These are phyloP conservation scores for Pseudogymnoascus sp. DNA, from an alignment of 2,329 filamentous ascomycete genomes.

Conservation along the genomic window DNA sequence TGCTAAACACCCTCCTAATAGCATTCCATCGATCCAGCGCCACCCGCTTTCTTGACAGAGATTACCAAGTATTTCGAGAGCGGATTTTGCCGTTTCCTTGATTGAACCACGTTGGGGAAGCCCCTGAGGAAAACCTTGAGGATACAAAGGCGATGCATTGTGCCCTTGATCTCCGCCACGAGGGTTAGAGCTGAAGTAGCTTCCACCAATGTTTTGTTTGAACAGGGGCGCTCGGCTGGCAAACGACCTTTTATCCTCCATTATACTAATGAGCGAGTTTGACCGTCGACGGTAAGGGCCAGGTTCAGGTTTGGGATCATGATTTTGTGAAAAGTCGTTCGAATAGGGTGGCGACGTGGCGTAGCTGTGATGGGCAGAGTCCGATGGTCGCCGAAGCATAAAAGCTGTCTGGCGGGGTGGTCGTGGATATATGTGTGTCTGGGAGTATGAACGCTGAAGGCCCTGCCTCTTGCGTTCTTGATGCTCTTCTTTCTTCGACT, in stretches of 20 bases:
- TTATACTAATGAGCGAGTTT: conserved; percentile 7
- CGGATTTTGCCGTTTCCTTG: conserved; percentile 47
- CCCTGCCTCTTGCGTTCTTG: conserved; percentile 31
- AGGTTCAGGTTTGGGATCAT: background rate
- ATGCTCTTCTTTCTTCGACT: conserved; percentile 43
- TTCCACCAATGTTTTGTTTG: background rate
- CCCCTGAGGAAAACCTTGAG: background rate
- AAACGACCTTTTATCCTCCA: conserved; percentile 9
- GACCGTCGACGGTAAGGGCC: background rate
- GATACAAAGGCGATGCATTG: background rate
- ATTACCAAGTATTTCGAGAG: conserved; percentile 63
- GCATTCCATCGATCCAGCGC: conserved; percentile 89
- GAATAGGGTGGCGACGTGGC: background rate
- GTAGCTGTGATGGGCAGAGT: background rate
- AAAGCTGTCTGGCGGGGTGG: conserved; percentile 28
- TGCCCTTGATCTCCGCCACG: background rate
- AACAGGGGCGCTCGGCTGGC: background rate
- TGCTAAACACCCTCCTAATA: conserved; percentile 82
- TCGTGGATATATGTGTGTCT: conserved; percentile 49
- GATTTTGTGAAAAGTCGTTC: background rate
- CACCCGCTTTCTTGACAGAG: conserved; percentile 74
- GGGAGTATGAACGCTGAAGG: conserved; percentile 34
- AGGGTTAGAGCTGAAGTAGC: background rate
- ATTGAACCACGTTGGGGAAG: background rate
- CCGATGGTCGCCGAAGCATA: conserved; percentile 9